Base-by-base conservation (phyloP, 768 basidiomycete genomes). In the Lactarius trivialis region DNA sequence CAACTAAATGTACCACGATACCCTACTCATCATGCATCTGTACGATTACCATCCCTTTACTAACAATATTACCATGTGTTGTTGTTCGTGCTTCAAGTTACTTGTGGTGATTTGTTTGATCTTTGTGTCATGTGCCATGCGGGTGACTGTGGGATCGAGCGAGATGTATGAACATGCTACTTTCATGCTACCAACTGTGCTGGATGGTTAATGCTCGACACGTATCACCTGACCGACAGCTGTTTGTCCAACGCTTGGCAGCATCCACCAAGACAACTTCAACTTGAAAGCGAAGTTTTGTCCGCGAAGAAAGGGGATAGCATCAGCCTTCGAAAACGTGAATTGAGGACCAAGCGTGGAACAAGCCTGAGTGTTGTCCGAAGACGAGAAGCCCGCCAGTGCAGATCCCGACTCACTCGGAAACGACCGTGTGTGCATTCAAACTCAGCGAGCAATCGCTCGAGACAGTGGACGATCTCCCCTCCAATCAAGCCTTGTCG, bases 1-100 rank as follows among this genome's bases (percentile, higher is more conserved):
- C 49, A 50, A 55, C 49, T 56, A 67, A 54, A 26, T 67, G 67
- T 67, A 67, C 66, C 57, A 55, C 59, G 58, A 67, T 65, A 65
- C 67, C 64, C 65, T 65, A 66, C 49, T 56, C 65, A 62, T 60
- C 61, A 67, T 67, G 67, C 67, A 67, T 67, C 41, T 67, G 67
- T 67, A 67, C 60, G 65, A 67, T 19, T 63, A 67, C 43, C 65
- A 60, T 66, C 59, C 58, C 30, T 49, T 45, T 66, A 61, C 54
- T 49, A 56, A 67, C 55, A 53, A 50, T 67, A 66, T 66, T 63
- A 55, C 58, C 37, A 43, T 49, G 43, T 55, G 37, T 55, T 51
- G 30, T 55, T 43, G 45, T 48, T 48, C 45, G n/a, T n/a, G n/a
- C n/a, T n/a, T n/a, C n/a, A n/a, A n/a, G n/a, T 48, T 48, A 24